Evolutionary conservation across 306 rosid species (phyloP).

Genomic region (Vigna unguiculata): DNA sequence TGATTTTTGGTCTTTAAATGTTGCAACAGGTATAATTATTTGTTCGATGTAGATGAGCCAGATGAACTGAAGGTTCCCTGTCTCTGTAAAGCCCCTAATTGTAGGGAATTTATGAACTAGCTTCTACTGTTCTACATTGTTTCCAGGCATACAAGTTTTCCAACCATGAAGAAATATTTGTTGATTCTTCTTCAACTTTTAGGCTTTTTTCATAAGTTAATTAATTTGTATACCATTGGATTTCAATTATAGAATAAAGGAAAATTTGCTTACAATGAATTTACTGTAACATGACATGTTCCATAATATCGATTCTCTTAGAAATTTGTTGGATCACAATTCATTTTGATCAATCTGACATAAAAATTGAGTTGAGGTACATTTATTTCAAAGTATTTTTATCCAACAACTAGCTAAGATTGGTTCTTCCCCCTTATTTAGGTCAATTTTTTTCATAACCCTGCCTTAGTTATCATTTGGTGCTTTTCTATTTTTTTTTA

Average conservation of each 20-base stretch:
- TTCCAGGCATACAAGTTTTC: slow-evolving; percentile 39
- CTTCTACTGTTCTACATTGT: slow-evolving; percentile 14
- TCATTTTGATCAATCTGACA: too few species aligned
- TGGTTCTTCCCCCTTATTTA: too few species aligned
- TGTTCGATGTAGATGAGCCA: slow-evolving; percentile 80
- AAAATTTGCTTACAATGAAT: slow-evolving; percentile 37
- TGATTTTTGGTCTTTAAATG: not conserved
- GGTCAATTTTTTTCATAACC: too few species aligned
- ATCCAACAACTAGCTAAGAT: too few species aligned
- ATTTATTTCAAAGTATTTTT: too few species aligned
- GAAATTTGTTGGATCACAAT: too few species aligned
- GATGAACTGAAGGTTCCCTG: slow-evolving; percentile 85
- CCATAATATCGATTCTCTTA: not conserved
- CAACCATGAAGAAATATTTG: slow-evolving; percentile 40
- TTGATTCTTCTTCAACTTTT: slow-evolving; percentile 9
- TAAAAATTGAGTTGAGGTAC: too few species aligned
- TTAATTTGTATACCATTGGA: slow-evolving; percentile 42
- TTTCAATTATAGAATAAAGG: slow-evolving; percentile 23
- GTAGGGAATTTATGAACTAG: slow-evolving; percentile 83
- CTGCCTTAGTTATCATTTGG: too few species aligned
- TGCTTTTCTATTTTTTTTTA: too few species aligned
- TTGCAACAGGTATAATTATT: slow-evolving; percentile 80
- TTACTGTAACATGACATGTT: slow-evolving; percentile 5
- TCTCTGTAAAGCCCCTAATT: slow-evolving; percentile 72
- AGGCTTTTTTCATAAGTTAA: slow-evolving; percentile 20